Evolutionary conservation across 495 filamentous ascomycete genomes (phyloP), one percentile per base, ranked within the genome.

Genomic region (Xylaria longipes): DNA sequence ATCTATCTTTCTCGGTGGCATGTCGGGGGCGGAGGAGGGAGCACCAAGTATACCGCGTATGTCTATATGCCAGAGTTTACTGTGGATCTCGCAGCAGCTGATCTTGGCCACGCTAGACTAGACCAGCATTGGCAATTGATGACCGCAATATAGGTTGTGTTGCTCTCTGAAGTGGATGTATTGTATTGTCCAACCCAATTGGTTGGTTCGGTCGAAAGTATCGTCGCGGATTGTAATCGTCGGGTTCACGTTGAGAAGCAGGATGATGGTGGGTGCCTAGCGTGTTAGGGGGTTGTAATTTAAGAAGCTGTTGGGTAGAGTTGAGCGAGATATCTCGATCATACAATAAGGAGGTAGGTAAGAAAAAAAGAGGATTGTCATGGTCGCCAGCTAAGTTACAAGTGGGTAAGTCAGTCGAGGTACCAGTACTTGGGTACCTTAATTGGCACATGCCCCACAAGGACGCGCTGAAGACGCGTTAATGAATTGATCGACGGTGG

Each of bases 1-100:
- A 54, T 64, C 58, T 41, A 50, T 43, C 58, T 70, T 70, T 48
- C 27, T 70, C 9, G 66, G 52, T 22, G 68, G 56, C 68, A 70
- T 70, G 68, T 50, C 41, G 68, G 31, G 17, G 8, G 25, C 31
- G 17, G 31, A 31, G 33, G n/a, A 56, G 46, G 27, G 31, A 60
- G 57, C 33, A 11, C 17, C 17, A 17, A 5, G 57, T 60, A 60
- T 22, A 60, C 27, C 14, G 2, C 8, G 15, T 33, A 60, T 50
- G n/a, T 37, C 17, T 37, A 60, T 60, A 60, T 60, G 56, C 17
- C 0, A 33, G 31, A 20, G 31, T 37, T 6, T 29, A 37, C 5
- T 60, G 57, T 60, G 57, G 57, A 60, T 60, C 57, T 31, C 20
- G 57, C 20, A 60, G 57, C 31, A 35, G 57, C 57, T 37, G 31